Conservation (phyloP, 345 rosid species). For the Leavenworthia alabamica region DNA sequence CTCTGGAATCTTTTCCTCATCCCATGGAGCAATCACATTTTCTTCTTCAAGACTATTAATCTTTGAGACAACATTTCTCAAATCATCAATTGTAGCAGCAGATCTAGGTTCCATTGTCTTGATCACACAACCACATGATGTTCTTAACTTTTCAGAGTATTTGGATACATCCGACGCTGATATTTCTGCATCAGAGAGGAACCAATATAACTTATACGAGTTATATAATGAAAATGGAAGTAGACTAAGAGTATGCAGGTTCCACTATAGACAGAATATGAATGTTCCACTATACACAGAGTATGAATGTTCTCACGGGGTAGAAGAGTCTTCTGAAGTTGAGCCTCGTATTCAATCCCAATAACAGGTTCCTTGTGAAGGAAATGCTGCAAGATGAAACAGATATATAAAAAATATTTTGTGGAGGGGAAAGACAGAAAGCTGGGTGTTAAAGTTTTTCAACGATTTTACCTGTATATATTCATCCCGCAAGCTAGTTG, state of each 20-base stretch:
- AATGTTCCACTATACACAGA: neutral
- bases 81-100: slow-evolving; percentile 57
- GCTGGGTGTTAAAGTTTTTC: neutral
- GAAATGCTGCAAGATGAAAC: slow-evolving; percentile 52
- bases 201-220: neutral
- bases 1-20: slow-evolving; percentile 77
- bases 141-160: slow-evolving; percentile 64
- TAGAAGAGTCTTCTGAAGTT: slow-evolving; percentile 78
- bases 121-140: slow-evolving; percentile 71
- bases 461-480: slow-evolving; percentile 56
- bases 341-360: slow-evolving; percentile 84
- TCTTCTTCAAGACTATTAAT: slow-evolving; percentile 56
- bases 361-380: slow-evolving; percentile 73
- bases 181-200: slow-evolving; percentile 46
- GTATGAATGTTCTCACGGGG: slow-evolving; percentile 58
- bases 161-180: slow-evolving; percentile 69
- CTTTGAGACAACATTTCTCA: slow-evolving; percentile 47
- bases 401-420: neutral
- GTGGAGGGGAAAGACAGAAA: slow-evolving; percentile 1
- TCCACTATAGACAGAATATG: neutral
- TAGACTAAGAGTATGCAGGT: slow-evolving; percentile 1
- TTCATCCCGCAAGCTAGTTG: slow-evolving; percentile 82
- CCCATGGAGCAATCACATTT: slow-evolving; percentile 67
- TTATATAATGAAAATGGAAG: neutral
- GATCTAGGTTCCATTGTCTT: slow-evolving; percentile 75